A percentile compares a stretch with the other conserved stretches of the same genome.
Evolutionary conservation across 257 asterid species (phyloP).

Genomic region (Solanum virginianum): DNA sequence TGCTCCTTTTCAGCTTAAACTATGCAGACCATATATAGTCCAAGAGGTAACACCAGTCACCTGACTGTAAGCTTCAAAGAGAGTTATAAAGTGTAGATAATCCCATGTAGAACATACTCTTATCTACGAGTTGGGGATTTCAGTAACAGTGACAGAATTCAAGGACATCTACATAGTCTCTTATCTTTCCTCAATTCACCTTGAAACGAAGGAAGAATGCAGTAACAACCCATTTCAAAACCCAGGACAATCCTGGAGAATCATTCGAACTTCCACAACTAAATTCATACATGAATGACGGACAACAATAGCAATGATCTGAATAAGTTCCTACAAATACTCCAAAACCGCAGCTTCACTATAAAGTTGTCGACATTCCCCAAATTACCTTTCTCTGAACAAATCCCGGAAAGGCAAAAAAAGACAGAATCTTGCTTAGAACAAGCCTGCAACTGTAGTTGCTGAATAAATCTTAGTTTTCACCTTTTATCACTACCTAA

Average conservation of each 20-base stretch:
- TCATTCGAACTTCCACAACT: neutral
- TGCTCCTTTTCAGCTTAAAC: neutral
- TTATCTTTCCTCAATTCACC: neutral
- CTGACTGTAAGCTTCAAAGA: neutral
- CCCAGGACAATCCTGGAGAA: neutral
- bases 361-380: neutral
- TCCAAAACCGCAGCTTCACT: neutral
- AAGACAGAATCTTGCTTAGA: neutral
- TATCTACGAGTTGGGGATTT: neutral
- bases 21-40: neutral
- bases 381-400: neutral
- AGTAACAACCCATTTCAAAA: neutral
- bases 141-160: neutral
- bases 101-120: neutral
- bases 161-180: neutral
- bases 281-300: neutral
- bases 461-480: neutral
- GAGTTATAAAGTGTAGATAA: neutral
- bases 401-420: neutral
- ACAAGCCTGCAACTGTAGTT: neutral
- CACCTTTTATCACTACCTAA: neutral
- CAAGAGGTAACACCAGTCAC: neutral
- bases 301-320: neutral
- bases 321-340: neutral
- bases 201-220: neutral